These are phyloP conservation scores for Syzygium grande DNA, from an alignment of 345 rosid species.

Conservation along the genomic window DNA sequence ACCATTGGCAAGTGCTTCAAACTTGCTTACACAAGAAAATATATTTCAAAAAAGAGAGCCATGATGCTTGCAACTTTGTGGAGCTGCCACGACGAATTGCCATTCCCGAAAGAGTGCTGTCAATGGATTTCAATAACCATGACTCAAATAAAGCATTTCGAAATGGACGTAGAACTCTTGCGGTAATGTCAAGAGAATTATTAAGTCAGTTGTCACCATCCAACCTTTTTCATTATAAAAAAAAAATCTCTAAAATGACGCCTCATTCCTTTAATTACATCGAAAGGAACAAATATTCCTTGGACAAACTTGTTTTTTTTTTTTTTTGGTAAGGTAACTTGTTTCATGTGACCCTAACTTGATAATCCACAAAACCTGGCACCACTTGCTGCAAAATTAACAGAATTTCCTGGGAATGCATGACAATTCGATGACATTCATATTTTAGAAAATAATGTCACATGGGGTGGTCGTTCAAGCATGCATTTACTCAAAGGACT, in stretches of 20 bases:
- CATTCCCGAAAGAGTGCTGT: background rate
- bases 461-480: background rate
- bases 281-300: background rate
- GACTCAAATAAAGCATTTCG: background rate
- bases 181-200: background rate
- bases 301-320: background rate
- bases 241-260: background rate
- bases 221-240: background rate
- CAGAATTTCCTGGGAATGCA: background rate
- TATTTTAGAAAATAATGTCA: background rate
- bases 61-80: background rate
- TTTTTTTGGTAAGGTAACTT: too few species aligned
- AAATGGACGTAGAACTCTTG: background rate
- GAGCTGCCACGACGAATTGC: background rate
- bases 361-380: background rate
- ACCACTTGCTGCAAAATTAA: background rate
- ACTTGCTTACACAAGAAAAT: too few species aligned
- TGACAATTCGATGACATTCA: background rate
- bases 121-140: background rate
- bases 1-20: too few species aligned
- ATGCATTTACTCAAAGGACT: background rate
- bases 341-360: background rate
- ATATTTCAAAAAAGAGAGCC: background rate
- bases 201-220: background rate
- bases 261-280: background rate